Conservation (phyloP, 305 asterid genomes). For the Petunia hybrid region DNA sequence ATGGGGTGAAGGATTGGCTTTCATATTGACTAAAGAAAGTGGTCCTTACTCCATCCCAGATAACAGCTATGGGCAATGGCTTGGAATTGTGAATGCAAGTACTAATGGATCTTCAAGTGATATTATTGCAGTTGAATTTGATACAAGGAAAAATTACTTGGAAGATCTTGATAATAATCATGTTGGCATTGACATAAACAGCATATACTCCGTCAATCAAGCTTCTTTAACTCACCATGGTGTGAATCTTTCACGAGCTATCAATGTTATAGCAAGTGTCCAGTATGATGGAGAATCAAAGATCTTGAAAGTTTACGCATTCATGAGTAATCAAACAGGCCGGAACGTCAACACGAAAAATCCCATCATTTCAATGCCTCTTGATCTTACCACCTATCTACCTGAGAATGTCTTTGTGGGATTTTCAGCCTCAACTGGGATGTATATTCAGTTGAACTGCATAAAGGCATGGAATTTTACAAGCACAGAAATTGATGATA, state of each 20-base stretch:
- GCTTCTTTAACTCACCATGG: slow-evolving; percentile 4
- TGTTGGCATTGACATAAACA: slow-evolving; percentile 37
- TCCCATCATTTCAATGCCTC: slow-evolving; percentile 29
- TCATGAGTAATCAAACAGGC: slow-evolving; percentile 20
- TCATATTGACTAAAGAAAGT: slow-evolving; percentile 35
- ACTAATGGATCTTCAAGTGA: slow-evolving; percentile 28
- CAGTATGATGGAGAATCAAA: slow-evolving; percentile 30
- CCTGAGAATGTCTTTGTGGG: slow-evolving; percentile 35
- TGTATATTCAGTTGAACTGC: slow-evolving; percentile 32
- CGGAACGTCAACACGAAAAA: not conserved
- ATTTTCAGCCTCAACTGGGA: slow-evolving; percentile 39
- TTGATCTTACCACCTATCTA: slow-evolving; percentile 27
- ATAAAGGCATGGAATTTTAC: slow-evolving; percentile 38
- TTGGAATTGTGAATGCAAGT: slow-evolving; percentile 34
- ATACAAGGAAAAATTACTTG: slow-evolving; percentile 33
- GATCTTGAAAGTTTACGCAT: slow-evolving; percentile 15
- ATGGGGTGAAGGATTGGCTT: slow-evolving; percentile 39
- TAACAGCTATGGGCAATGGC: slow-evolving; percentile 33
- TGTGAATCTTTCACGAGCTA: slow-evolving; percentile 32
- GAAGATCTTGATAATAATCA: slow-evolving; percentile 40
- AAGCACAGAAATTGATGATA: slow-evolving; percentile 25
- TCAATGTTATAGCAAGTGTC: slow-evolving; percentile 31
- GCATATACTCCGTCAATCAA: slow-evolving; percentile 28
- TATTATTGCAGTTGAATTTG: slow-evolving; percentile 33
- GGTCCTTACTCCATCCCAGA: not conserved